A percentile compares a stretch with the other conserved stretches of the same genome.
Conservation (phyloP, 495 filamentous ascomycete species). For the Clavariopsis aquatica region DNA sequence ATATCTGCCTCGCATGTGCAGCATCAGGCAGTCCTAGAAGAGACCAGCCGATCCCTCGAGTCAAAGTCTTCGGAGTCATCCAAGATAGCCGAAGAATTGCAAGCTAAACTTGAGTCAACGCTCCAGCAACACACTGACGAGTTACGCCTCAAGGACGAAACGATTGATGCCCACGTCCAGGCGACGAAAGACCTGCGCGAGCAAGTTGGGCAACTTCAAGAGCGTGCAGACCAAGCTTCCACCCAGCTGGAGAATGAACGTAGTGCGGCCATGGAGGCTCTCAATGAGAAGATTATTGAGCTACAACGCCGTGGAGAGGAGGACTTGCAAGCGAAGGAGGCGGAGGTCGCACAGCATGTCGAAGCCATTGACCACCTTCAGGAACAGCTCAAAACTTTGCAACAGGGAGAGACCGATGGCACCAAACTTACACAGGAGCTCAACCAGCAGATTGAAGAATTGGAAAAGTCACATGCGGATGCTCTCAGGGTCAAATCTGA, state of each 20-base stretch:
- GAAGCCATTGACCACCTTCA: slow-evolving; percentile 30
- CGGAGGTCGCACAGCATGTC: slow-evolving; percentile 27
- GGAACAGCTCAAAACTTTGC: slow-evolving; percentile 28
- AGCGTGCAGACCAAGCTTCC: slow-evolving; percentile 17
- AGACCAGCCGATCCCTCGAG: slow-evolving; percentile 15
- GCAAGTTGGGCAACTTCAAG: slow-evolving; percentile 25
- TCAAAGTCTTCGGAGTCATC: slow-evolving; percentile 20
- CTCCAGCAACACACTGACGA: slow-evolving; percentile 35
- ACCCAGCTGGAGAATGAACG: slow-evolving; percentile 25
- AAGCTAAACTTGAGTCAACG: slow-evolving; percentile 26
- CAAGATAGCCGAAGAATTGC: slow-evolving; percentile 27
- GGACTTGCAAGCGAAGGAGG: slow-evolving; percentile 24
- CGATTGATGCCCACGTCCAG: slow-evolving; percentile 25
- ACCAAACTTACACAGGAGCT: slow-evolving; percentile 32
- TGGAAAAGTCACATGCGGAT: slow-evolving; percentile 28
- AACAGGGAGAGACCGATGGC: slow-evolving; percentile 36
- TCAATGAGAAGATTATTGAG: slow-evolving; percentile 16
- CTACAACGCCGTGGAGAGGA: slow-evolving; percentile 22
- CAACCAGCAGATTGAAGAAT: slow-evolving; percentile 30
- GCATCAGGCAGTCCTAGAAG: slow-evolving; percentile 17
- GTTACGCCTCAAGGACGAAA: slow-evolving; percentile 28
- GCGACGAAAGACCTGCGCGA: slow-evolving; percentile 20
- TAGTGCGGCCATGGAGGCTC: slow-evolving; percentile 15
- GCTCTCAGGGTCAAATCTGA: slow-evolving; percentile 21
- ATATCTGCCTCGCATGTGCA: slow-evolving; percentile 8